These are phyloP conservation scores for Mucor irregularis DNA, from an alignment of 371 early-diverging fungal species.

Conservation along the genomic window DNA sequence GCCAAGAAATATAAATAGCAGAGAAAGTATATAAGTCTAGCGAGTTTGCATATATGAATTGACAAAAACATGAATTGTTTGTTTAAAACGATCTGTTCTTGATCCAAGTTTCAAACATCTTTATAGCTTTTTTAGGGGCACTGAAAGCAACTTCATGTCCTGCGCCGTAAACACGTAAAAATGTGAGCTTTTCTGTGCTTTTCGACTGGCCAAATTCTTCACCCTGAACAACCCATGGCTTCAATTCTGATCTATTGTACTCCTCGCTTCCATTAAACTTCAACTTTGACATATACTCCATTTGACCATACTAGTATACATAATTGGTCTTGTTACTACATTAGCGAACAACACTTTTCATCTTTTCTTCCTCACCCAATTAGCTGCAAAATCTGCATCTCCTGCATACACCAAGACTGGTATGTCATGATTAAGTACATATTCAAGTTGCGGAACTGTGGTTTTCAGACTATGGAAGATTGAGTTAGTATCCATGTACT, in stretches of 20 bases:
- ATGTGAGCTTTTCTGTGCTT: slow-evolving; percentile 68
- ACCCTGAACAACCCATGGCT: slow-evolving; percentile 31
- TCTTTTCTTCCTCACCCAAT: slow-evolving; percentile 80
- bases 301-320: slow-evolving; percentile 64
- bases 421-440: slow-evolving; percentile 58
- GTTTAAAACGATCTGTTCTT: neutral
- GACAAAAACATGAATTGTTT: no score
- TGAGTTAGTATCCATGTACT: no score
- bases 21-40: slow-evolving; percentile 9
- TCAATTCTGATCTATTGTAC: slow-evolving; percentile 41
- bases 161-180: slow-evolving; percentile 83
- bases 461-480: no score
- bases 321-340: neutral
- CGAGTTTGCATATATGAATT: neutral
- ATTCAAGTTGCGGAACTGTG: no score
- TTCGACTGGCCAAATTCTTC: slow-evolving; percentile 70
- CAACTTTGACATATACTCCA: slow-evolving; percentile 79
- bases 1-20: slow-evolving; percentile 15
- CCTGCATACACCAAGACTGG: slow-evolving; percentile 88
- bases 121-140: slow-evolving; percentile 50
- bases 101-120: slow-evolving; percentile 67
- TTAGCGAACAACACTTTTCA: no score
- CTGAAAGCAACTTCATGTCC: slow-evolving; percentile 88
- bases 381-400: slow-evolving; percentile 85
- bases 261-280: slow-evolving; percentile 77